Percentiles rank a stretch among this genome's conserved stretches.
Conservation (phyloP, 805 yeast species). For the Cyberlindnera petersonii region DNA sequence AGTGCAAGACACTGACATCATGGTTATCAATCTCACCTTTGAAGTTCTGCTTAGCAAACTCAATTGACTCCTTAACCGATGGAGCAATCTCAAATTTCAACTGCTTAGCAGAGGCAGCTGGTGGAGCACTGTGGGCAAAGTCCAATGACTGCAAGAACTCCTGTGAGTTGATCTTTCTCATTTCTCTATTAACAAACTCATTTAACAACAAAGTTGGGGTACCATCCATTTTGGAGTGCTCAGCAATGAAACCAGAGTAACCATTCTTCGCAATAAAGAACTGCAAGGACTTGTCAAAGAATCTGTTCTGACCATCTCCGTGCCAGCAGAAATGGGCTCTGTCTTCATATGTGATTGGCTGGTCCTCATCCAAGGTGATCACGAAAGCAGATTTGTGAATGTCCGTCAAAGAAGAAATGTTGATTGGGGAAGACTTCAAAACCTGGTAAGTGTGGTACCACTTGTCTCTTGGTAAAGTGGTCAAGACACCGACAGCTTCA, state of each 20-base stretch:
- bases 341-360: conserved; percentile 76
- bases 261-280: conserved; percentile 79
- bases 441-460: conserved; percentile 62
- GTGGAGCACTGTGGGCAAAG: conserved; percentile 4
- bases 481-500: conserved; percentile 61
- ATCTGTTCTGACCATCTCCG: conserved; percentile 90
- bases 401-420: conserved; percentile 55
- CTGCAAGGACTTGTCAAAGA: conserved; percentile 88
- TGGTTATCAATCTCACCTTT: conserved; percentile 50
- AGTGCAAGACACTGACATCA: conserved; percentile 75
- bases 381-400: conserved; percentile 79
- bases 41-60: conserved; percentile 54
- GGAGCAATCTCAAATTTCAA: conserved; percentile 60
- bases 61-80: conserved; percentile 46
- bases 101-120: conserved; percentile 22
- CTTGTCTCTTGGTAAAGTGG: conserved; percentile 80
- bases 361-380: conserved; percentile 67
- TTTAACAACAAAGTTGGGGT: conserved; percentile 89
- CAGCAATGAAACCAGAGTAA: conserved; percentile 89
- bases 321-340: conserved; percentile 88
- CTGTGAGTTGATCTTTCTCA: conserved; percentile 43
- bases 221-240: conserved; percentile 98
- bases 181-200: conserved; percentile 60
- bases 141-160: conserved; percentile 25
- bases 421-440: conserved; percentile 56